Conservation (phyloP, 2,329 filamentous ascomycete genomes). For the Alternaria solani region DNA sequence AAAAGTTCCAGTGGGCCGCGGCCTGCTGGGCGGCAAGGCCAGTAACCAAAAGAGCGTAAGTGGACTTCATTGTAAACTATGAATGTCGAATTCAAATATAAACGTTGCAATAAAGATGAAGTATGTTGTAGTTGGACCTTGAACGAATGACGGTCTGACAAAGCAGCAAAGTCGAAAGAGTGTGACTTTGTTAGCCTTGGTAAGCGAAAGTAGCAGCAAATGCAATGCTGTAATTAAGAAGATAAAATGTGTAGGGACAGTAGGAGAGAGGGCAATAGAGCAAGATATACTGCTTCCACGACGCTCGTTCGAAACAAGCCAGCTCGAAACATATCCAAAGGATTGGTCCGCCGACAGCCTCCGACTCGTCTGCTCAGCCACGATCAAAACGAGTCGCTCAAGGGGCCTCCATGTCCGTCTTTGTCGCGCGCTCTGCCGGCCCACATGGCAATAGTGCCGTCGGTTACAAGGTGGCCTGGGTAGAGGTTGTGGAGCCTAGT, state of each 20-base stretch:
- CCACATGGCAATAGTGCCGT: slow-evolving; percentile 27
- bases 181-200: slow-evolving; percentile 41
- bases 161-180: slow-evolving; percentile 24
- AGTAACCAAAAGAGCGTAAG: slow-evolving; percentile 56
- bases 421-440: slow-evolving; percentile 45
- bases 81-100: slow-evolving; percentile 32
- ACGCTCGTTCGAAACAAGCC: slow-evolving; percentile 37
- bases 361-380: slow-evolving; percentile 39
- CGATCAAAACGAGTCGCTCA: slow-evolving; percentile 16
- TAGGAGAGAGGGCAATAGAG: slow-evolving; percentile 24
- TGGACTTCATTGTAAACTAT: slow-evolving; percentile 53
- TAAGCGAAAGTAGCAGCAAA: slow-evolving; percentile 27
- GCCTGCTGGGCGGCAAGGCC: slow-evolving; percentile 58
- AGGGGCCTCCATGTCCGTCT: slow-evolving; percentile 28
- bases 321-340: slow-evolving; percentile 30
- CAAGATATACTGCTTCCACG: slow-evolving; percentile 36
- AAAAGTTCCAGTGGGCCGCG: slow-evolving; percentile 59
- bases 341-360: slow-evolving; percentile 23
- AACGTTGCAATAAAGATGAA: slow-evolving; percentile 27
- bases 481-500: slow-evolving; percentile 28
- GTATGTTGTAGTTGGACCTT: slow-evolving; percentile 24
- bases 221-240: slow-evolving; percentile 23
- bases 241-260: slow-evolving; percentile 23
- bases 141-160: slow-evolving; percentile 31
- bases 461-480: slow-evolving; percentile 23